These are phyloP conservation scores for Anthoceros angustus DNA, from an alignment of 225 moss, liverwort and hornwort genomes.

Conservation along the genomic window DNA sequence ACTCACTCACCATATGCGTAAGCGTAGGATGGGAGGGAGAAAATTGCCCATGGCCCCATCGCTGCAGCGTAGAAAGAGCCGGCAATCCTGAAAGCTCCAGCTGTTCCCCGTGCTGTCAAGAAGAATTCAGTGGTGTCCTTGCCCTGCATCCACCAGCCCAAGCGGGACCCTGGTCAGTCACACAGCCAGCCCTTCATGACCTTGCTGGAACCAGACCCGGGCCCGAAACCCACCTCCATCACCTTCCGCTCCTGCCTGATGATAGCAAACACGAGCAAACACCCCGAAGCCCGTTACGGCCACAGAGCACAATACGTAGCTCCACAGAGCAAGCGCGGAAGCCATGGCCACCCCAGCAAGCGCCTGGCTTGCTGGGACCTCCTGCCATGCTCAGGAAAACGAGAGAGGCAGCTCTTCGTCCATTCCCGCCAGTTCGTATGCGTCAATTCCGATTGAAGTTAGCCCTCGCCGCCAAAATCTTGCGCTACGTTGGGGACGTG, in stretches of 20 bases:
- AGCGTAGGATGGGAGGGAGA: background rate
- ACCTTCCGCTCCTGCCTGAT: background rate
- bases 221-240: background rate
- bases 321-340: background rate
- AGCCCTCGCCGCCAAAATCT: too few species aligned
- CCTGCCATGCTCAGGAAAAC: too few species aligned
- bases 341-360: background rate
- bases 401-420: too few species aligned
- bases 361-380: too few species aligned
- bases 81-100: background rate
- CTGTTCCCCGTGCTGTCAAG: background rate
- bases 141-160: background rate
- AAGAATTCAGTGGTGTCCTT: slow-evolving; percentile 4
- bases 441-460: too few species aligned
- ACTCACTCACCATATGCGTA: background rate
- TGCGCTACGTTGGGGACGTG: too few species aligned
- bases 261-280: background rate
- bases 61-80: background rate
- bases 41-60: background rate
- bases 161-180: background rate
- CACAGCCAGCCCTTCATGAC: too few species aligned
- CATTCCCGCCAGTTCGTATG: too few species aligned
- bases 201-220: too few species aligned
- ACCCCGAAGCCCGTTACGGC: background rate
- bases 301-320: background rate